Percentiles rank a stretch among this genome's conserved stretches.
Conservation (phyloP, 495 filamentous ascomycete genomes). For the Trichoderma erinaceum region DNA sequence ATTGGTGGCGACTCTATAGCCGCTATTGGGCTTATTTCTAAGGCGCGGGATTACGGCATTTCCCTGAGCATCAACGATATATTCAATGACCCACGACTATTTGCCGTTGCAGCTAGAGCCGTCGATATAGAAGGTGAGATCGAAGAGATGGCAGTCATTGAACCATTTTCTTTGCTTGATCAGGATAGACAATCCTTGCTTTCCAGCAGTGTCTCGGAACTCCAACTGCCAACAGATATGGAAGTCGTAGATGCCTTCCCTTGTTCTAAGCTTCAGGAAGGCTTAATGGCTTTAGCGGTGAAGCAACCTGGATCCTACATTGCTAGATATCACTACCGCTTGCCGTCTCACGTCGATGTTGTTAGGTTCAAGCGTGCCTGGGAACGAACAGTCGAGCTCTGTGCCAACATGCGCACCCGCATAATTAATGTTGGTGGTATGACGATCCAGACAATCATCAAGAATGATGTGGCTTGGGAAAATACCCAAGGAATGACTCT, state of each 20-base stretch:
- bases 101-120: constrained; percentile 7
- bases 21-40: background rate
- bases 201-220: background rate
- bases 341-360: constrained; percentile 38
- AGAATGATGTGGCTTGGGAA: constrained; percentile 13
- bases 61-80: background rate
- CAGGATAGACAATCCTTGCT: background rate
- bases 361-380: constrained; percentile 42
- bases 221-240: constrained; percentile 1
- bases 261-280: constrained; percentile 51
- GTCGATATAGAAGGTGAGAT: background rate
- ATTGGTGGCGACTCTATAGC: constrained; percentile 32
- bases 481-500: background rate
- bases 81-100: background rate
- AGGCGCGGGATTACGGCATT: background rate
- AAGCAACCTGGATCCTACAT: constrained; percentile 38
- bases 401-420: constrained; percentile 61
- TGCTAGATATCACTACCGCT: constrained; percentile 34
- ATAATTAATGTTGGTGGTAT: constrained; percentile 16
- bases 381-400: constrained; percentile 43
- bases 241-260: constrained; percentile 53
- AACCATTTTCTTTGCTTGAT: background rate
- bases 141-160: background rate
- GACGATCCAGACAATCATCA: constrained; percentile 24
- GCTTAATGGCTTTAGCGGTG: constrained; percentile 40